phyloP scores from a whole-genome alignment of 2,329 filamentous ascomycete species.

The Rutstroemia sp. region DNA sequence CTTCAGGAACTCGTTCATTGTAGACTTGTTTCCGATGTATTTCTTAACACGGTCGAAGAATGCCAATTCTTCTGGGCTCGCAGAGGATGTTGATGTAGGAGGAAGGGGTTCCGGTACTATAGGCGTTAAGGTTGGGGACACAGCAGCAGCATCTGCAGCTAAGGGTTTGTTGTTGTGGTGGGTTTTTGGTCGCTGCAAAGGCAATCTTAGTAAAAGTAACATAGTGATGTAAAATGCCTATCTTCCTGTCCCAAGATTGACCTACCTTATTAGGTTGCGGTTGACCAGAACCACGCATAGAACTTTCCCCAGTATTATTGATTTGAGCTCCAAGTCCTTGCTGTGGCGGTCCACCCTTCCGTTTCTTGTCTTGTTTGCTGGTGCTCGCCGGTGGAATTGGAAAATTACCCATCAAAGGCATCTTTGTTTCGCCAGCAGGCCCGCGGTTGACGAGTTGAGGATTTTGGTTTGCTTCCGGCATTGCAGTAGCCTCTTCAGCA shows the following conservation, averaged over 20 bases:
- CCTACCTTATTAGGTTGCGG: constrained; percentile 43
- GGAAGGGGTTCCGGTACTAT: constrained; percentile 81
- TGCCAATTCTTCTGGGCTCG: constrained; percentile 74
- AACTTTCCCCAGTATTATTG: constrained; percentile 19
- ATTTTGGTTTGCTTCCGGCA: constrained; percentile 34
- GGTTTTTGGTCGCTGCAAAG: constrained; percentile 57
- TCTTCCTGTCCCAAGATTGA: constrained; percentile 7
- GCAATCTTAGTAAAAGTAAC: constrained; percentile 5
- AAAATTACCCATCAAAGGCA: constrained; percentile 94
- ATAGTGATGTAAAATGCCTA: background rate
- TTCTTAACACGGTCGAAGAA: constrained; percentile 98
- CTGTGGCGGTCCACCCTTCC: constrained; percentile 44
- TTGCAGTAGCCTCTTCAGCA: constrained; percentile 55
- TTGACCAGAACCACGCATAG: constrained; percentile 22
- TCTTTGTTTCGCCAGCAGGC: constrained; percentile 50
- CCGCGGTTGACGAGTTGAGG: constrained; percentile 42
- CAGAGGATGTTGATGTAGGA: constrained; percentile 64
- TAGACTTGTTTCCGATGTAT: constrained; percentile 83
- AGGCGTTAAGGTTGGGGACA: constrained; percentile 84
- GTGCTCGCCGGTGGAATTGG: constrained; percentile 67
- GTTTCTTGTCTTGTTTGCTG: constrained; percentile 81
- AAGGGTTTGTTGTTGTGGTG: constrained; percentile 44
- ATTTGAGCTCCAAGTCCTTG: constrained; percentile 26
- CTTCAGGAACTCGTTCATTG: constrained; percentile 94
- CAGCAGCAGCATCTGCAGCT: constrained; percentile 22